phyloP scores from a whole-genome alignment of 345 rosid species.

The Hevea brasiliensis region DNA sequence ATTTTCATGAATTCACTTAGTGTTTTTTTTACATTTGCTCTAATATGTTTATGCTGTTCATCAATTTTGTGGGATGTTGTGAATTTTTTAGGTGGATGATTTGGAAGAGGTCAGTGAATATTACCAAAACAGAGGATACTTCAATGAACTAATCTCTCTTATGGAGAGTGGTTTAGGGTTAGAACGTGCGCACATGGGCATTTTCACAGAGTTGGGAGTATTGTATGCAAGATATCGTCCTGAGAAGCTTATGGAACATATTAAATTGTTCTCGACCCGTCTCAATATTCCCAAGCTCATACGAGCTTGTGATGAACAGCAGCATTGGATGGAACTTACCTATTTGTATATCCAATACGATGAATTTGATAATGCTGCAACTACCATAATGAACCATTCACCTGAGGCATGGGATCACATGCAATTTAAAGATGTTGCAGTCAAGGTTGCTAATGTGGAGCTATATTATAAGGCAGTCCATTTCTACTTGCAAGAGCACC shows the following conservation, averaged over 20 bases:
- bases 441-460: slow-evolving; percentile 94
- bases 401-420: slow-evolving; percentile 99
- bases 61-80: slow-evolving; percentile 2
- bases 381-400: slow-evolving; percentile 97
- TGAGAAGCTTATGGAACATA: slow-evolving; percentile 98
- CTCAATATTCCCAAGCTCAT: slow-evolving; percentile 97
- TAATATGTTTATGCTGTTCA: neutral
- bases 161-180: slow-evolving; percentile 99
- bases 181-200: slow-evolving; percentile 99
- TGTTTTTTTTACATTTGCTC: neutral
- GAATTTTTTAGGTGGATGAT: slow-evolving; percentile 76
- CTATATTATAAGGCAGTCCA: slow-evolving; percentile 96
- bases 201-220: slow-evolving; percentile 97
- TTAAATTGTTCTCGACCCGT: slow-evolving; percentile 92
- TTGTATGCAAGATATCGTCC: slow-evolving; percentile 93
- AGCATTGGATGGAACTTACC: slow-evolving; percentile 95
- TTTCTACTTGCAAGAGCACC: slow-evolving; percentile 97
- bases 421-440: slow-evolving; percentile 93
- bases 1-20: neutral
- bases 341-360: slow-evolving; percentile 86
- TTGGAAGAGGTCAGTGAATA: slow-evolving; percentile 94
- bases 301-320: slow-evolving; percentile 97
- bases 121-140: slow-evolving; percentile 97
- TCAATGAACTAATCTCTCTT: slow-evolving; percentile 92
- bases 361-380: slow-evolving; percentile 98